A percentile compares a stretch with the other conserved stretches of the same genome.
These are phyloP conservation scores for Phanerodontia chrysosporium DNA, from an alignment of 768 basidiomycete species.

Conservation along the genomic window DNA sequence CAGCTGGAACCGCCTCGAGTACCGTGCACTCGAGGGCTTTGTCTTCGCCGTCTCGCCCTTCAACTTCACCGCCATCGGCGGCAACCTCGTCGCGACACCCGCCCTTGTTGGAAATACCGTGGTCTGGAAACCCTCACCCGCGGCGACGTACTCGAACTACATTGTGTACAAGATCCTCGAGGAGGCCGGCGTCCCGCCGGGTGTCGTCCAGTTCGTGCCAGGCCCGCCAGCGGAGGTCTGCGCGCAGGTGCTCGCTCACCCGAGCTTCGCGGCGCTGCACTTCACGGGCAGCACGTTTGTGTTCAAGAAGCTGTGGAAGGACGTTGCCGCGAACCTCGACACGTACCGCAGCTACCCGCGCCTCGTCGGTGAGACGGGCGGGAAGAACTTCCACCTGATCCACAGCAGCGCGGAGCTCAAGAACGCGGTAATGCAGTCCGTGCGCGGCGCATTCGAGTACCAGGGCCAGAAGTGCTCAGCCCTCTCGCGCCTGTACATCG, in stretches of 20 bases:
- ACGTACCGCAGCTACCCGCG: slow-evolving; percentile 86
- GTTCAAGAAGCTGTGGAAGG: slow-evolving; percentile 96
- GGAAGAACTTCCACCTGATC: slow-evolving; percentile 97
- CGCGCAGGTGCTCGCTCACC: slow-evolving; percentile 70
- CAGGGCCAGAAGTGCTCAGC: slow-evolving; percentile 99
- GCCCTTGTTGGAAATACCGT: slow-evolving; percentile 93
- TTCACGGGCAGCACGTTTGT: slow-evolving; percentile 95
- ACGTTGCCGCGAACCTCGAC: slow-evolving; percentile 86
- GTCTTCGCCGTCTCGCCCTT: slow-evolving; percentile 97
- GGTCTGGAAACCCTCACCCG: slow-evolving; percentile 97
- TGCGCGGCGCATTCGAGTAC: slow-evolving; percentile 93
- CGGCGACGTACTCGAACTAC: slow-evolving; percentile 94
- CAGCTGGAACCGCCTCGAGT: slow-evolving; percentile 96
- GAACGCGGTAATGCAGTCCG: slow-evolving; percentile 86
- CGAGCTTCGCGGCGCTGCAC: slow-evolving; percentile 82
- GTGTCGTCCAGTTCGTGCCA: slow-evolving; percentile 96
- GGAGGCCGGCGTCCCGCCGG: slow-evolving; percentile 91
- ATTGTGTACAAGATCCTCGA: slow-evolving; percentile 84
- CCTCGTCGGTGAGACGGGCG: slow-evolving; percentile 95
- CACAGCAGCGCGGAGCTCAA: slow-evolving; percentile 82
- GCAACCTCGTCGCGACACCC: slow-evolving; percentile 78
- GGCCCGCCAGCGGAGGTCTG: slow-evolving; percentile 85
- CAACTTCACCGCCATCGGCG: slow-evolving; percentile 98
- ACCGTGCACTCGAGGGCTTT: slow-evolving; percentile 97
- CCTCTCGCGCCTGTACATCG: slow-evolving; percentile 85